Evolutionary conservation across 805 yeast genomes (phyloP).

Genomic region (Suhomyces faveliae): DNA sequence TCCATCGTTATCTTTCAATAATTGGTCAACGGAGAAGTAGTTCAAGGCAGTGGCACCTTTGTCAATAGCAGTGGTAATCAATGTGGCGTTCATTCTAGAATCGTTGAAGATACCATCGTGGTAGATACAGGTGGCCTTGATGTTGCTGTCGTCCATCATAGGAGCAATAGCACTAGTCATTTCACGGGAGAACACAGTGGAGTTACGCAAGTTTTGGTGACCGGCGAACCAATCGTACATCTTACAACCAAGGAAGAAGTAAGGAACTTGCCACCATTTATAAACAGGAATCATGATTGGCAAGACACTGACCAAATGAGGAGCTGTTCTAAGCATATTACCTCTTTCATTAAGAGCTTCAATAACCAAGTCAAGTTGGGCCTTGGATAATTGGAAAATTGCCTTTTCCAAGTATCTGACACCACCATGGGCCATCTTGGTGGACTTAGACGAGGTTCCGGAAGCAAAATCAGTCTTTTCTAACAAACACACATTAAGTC

Average conservation of each 20-base stretch:
- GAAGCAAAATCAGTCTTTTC: slow-evolving; percentile 89
- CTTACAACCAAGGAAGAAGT: slow-evolving; percentile 87
- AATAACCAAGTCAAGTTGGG: slow-evolving; percentile 82
- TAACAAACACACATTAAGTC: slow-evolving; percentile 80
- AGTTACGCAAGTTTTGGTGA: slow-evolving; percentile 72
- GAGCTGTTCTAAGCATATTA: slow-evolving; percentile 84
- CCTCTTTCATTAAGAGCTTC: slow-evolving; percentile 88
- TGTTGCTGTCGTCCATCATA: slow-evolving; percentile 71
- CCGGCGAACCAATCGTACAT: slow-evolving; percentile 94
- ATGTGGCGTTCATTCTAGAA: slow-evolving; percentile 81
- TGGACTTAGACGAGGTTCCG: slow-evolving; percentile 90
- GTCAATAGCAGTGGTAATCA: slow-evolving; percentile 82
- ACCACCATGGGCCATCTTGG: slow-evolving; percentile 98
- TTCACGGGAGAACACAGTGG: slow-evolving; percentile 67
- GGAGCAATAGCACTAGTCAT: slow-evolving; percentile 77
- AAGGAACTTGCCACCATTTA: slow-evolving; percentile 93
- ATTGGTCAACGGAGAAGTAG: slow-evolving; percentile 77
- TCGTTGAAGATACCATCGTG: slow-evolving; percentile 96
- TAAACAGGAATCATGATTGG: slow-evolving; percentile 97
- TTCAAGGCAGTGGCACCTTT: slow-evolving; percentile 88
- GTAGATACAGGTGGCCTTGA: slow-evolving; percentile 89
- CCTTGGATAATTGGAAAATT: slow-evolving; percentile 85
- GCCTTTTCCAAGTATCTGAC: slow-evolving; percentile 95
- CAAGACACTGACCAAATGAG: slow-evolving; percentile 79
- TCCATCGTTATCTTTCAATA: slow-evolving; percentile 60